Evolutionary conservation across 2,329 filamentous ascomycete species (phyloP), one percentile per base, ranked within the genome.

Genomic region (Botrytis galanthina): DNA sequence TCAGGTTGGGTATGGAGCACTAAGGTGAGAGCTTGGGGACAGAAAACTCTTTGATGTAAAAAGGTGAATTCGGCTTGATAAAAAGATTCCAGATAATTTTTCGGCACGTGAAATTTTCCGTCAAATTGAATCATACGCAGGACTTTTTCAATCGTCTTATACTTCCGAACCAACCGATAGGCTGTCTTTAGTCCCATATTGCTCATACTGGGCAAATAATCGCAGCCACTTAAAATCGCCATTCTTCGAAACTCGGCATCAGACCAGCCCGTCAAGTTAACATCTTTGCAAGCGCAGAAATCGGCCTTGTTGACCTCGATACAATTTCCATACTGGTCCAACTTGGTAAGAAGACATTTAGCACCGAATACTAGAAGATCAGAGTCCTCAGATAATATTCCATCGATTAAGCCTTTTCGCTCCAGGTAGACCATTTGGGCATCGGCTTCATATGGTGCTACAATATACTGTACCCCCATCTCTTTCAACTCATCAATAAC

Each of bases 381-480:
- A 0, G 96, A 99, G 82, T 99, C 96, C 81, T 99, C 96, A 0
- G 96, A 98, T 51, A 99, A 84, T 76, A 99, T 97, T 39, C 94
- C 97, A 77, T 91, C 85, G 78, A 98, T 92, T 69, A 95, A 85
- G 1, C 95, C 95, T 74, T 93, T 89, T 68, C 91, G 90, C 83
- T 99, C 96, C 54, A 99, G 87, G 80, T 98, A 99, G 39, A 94
- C 95, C 78, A 99, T 87, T 82, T 99, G 95, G n/a, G 95, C 92
- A 82, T 99, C 96, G 64, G 96, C 96, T 85, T 99, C 96, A 83
- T 98, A 99, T 0, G 96, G 96, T 0, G 96, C 96, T 29, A 99
- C 97, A 72, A 99, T 87, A 81, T 97, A 98, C 73, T 93, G 88
- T 26, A 99, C 87, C 57, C 90, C 87, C 79, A 91, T 85, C 79